Conservation (phyloP, 441 rosid genomes). For the Croton laevigatus region DNA sequence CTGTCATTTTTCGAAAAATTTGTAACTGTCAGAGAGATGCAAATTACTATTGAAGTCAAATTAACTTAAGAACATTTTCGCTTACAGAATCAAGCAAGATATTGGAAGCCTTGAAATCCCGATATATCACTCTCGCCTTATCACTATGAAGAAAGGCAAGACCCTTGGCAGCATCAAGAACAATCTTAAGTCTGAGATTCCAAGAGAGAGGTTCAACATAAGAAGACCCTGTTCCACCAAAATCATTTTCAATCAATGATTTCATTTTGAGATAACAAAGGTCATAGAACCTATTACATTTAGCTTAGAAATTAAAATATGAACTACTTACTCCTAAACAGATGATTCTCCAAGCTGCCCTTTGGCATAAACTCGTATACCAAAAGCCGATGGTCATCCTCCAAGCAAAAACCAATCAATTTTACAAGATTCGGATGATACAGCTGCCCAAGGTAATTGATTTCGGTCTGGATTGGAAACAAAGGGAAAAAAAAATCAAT, state of each 20-base stretch:
- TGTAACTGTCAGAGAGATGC: slow-evolving; percentile 11
- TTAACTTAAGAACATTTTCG: slow-evolving; percentile 6
- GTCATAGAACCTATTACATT: not conserved
- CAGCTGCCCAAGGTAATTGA: slow-evolving; percentile 78
- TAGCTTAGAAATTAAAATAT: not conserved
- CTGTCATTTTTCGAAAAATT: slow-evolving; percentile 34
- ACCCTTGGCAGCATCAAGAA: slow-evolving; percentile 90
- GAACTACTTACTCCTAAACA: slow-evolving; percentile 63
- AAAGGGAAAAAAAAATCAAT: slow-evolving; percentile 13
- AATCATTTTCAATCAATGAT: not conserved
- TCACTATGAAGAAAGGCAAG: slow-evolving; percentile 88
- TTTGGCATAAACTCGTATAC: slow-evolving; percentile 90
- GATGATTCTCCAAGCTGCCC: slow-evolving; percentile 88
- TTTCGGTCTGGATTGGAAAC: slow-evolving; percentile 56
- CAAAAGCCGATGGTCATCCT: slow-evolving; percentile 80
- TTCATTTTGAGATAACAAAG: not conserved
- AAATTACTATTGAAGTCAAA: not conserved
- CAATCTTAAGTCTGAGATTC: slow-evolving; percentile 73
- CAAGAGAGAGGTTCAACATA: slow-evolving; percentile 76
- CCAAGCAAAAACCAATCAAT: slow-evolving; percentile 78
- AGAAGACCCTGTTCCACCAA: slow-evolving; percentile 46
- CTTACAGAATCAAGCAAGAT: slow-evolving; percentile 80
- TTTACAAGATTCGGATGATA: slow-evolving; percentile 81
- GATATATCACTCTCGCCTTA: slow-evolving; percentile 77
- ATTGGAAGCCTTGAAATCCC: slow-evolving; percentile 87